These are phyloP conservation scores for Neonothopanus nambi DNA, from an alignment of 1,284 basidiomycete species.

Conservation along the genomic window DNA sequence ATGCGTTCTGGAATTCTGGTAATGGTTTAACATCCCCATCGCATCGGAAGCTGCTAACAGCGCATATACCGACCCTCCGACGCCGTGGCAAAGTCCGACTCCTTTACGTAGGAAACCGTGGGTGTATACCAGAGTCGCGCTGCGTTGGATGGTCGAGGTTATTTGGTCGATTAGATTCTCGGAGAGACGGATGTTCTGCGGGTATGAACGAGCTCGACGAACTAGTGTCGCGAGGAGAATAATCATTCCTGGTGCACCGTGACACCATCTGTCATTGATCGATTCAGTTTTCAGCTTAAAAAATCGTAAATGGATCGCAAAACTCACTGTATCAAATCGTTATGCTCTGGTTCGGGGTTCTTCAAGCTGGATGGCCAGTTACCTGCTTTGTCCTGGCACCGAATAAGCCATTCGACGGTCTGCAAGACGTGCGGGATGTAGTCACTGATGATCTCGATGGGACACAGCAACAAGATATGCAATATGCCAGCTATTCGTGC, in stretches of 20 bases:
- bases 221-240: constrained; percentile 46
- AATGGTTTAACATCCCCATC: constrained; percentile 21
- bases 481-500: constrained; percentile 46
- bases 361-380: constrained; percentile 49
- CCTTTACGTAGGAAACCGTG: constrained; percentile 55
- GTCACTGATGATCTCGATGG: constrained; percentile 33
- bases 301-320: too few species aligned
- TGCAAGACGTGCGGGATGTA: constrained; percentile 41
- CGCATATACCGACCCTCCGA: constrained; percentile 51
- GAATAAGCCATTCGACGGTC: constrained; percentile 48
- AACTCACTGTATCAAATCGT: constrained; percentile 49
- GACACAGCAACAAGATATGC: constrained; percentile 47
- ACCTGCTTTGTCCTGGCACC: constrained; percentile 43
- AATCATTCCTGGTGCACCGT: constrained; percentile 52
- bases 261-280: constrained; percentile 65
- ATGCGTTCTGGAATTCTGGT: constrained; percentile 21
- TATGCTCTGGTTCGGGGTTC: constrained; percentile 21
- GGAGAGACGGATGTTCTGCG: constrained; percentile 19
- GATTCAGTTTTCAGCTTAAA: too few species aligned
- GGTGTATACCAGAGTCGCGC: constrained; percentile 44
- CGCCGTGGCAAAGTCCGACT: constrained; percentile 57
- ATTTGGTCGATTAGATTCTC: constrained; percentile 19
- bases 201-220: constrained; percentile 23
- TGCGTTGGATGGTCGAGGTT: constrained; percentile 34
- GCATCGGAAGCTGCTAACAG: constrained; percentile 45